phyloP scores from a whole-genome alignment of 208 protist species.

The Trypanosoma lewisi region DNA sequence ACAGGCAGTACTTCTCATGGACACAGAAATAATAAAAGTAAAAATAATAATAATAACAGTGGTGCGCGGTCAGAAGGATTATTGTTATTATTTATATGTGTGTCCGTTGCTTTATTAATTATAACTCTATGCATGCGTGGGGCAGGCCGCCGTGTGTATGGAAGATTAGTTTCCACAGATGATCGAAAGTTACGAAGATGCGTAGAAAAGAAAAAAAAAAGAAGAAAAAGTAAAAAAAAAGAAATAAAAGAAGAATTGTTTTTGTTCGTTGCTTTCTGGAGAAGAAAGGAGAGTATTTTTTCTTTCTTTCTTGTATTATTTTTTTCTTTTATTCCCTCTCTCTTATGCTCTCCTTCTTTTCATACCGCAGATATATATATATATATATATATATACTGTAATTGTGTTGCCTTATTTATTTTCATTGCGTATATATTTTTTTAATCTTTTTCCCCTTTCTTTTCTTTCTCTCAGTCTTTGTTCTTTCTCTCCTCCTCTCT shows the following conservation, averaged over 20 bases:
- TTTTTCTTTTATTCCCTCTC: slow-evolving; percentile 1
- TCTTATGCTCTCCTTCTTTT: slow-evolving; percentile 12
- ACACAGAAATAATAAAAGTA: too few species aligned
- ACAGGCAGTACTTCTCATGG: too few species aligned
- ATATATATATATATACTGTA: background rate
- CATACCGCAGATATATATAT: background rate
- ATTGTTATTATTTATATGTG: background rate
- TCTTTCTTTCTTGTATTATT: slow-evolving; percentile 14
- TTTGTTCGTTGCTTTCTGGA: too few species aligned
- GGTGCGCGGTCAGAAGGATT: too few species aligned
- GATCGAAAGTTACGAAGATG: too few species aligned
- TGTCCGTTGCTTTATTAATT: background rate
- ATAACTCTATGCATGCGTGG: background rate
- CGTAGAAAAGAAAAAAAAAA: background rate
- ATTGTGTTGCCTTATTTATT: background rate
- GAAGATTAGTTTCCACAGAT: background rate
- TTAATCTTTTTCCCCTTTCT: background rate
- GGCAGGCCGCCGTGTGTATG: background rate
- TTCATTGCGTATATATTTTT: too few species aligned
- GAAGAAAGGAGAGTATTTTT: too few species aligned
- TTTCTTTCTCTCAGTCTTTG: background rate
- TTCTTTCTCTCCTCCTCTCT: background rate
- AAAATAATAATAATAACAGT: too few species aligned
- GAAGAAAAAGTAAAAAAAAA: background rate
- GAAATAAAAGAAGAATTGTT: background rate